Evolutionary conservation across 257 asterid species (phyloP).

Genomic region (Solanum gandarillasii): DNA sequence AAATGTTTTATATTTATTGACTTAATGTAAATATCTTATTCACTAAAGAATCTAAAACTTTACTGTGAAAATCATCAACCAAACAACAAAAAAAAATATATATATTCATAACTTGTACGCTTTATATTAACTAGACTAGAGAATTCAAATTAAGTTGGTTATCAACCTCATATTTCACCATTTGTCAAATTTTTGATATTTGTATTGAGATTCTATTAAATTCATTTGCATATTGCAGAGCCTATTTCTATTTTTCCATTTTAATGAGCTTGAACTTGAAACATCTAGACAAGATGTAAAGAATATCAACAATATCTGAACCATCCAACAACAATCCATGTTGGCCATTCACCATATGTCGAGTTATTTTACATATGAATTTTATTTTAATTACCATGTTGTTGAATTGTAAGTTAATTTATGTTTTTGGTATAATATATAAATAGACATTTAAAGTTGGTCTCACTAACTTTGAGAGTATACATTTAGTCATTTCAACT

Average conservation of each 20-base stretch:
- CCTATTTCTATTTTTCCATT: background rate
- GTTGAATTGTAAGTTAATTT: background rate
- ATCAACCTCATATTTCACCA: background rate
- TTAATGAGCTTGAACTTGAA: background rate
- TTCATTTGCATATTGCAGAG: background rate
- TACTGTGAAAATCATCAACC: background rate
- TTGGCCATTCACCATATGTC: background rate
- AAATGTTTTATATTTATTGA: no score
- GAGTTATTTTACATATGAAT: background rate
- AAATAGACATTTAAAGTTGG: background rate
- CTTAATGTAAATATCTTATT: no score
- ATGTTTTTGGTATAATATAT: background rate
- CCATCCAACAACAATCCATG: background rate
- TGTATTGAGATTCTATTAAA: background rate
- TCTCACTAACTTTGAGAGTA: background rate
- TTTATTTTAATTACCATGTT: background rate
- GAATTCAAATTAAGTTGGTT: background rate
- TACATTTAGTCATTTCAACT: background rate
- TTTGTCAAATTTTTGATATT: background rate
- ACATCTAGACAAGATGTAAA: background rate
- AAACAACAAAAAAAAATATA: no score
- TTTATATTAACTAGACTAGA: background rate
- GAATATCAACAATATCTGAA: background rate
- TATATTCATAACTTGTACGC: no score
- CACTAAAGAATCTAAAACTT: no score